Base-by-base conservation (phyloP, 352 stramenopile species). In the Globisporangium heterothallicum region DNA sequence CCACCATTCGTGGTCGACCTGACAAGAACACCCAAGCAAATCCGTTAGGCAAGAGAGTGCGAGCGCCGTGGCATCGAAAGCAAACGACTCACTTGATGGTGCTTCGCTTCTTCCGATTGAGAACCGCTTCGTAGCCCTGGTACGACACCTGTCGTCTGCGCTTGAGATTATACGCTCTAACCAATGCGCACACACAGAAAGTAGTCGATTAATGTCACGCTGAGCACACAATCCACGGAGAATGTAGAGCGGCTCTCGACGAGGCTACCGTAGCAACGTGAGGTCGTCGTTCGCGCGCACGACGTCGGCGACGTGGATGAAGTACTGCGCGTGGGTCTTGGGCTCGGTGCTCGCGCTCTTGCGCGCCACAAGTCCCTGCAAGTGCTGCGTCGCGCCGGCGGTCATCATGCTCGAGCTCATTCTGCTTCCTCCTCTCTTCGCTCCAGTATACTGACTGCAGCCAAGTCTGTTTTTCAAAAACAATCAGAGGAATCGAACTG, bases 51-150 rank as follows among this genome's bases (percentile, higher is more conserved):
- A n/a, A 38, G 6, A 38, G 32, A 38, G 30, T 8, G 30, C 30
- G 30, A 36, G 10, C 6, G 16, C 12, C 8, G 32, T 6, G 14
- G n/a, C 16, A 3, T 36, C 9, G n/a, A 34, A 12, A 34, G 14
- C n/a, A 5, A 30, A 18, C 12, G 6, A 48, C 21, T 5, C 40
- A 51, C 41, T 30, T 50, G 44, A 78, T 49, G 0, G 56, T 44
- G 8, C 58, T 53, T 24, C 82, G 79, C 55, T 92, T 92, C 53
- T 84, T 86, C 26, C 75, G 68, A 49, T 70, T 91, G 22, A 92
- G 52, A 18, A 92, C 82, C 7, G 73, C 68, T 57, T 92, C 82
- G 53, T 91, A 90, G 30, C 79, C 82, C 16, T 86, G 61, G 47
- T 74, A 72, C 7, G 69, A 66, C 2, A 88, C 63, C 36, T 81